Evolutionary conservation across 805 yeast genomes (phyloP).

Genomic region (Ogataea kodamae): DNA sequence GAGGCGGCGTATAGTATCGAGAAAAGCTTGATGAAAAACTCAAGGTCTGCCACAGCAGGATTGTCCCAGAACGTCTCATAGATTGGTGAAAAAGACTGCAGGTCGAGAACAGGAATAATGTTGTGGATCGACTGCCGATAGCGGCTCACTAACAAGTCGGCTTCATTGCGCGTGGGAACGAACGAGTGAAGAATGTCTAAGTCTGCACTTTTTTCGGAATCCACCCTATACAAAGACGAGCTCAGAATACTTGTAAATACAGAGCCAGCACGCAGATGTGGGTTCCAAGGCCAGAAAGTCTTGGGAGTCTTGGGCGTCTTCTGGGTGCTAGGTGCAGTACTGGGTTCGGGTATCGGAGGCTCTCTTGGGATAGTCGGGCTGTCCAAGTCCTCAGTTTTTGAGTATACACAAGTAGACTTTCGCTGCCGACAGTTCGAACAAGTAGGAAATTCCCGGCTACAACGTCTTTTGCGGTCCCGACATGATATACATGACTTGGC

Average conservation of each 20-base stretch:
- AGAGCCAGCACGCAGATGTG: conserved; percentile 19
- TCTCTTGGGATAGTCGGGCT: conserved; percentile 12
- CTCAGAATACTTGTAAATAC: conserved; percentile 28
- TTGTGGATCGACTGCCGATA: conserved; percentile 53
- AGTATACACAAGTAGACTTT: conserved; percentile 47
- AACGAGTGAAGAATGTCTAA: conserved; percentile 33
- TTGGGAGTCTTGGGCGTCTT: conserved; percentile 2
- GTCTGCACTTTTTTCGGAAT: conserved; percentile 25
- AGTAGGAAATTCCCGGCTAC: conserved; percentile 55
- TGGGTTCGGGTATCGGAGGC: neutral
- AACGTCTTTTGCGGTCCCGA: conserved; percentile 59
- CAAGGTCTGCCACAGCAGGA: conserved; percentile 32
- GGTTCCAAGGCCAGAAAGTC: conserved; percentile 13
- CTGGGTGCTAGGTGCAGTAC: too few species aligned
- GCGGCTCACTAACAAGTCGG: conserved; percentile 45
- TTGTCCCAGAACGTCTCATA: conserved; percentile 51
- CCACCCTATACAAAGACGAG: conserved; percentile 15
- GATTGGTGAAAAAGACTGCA: conserved; percentile 39
- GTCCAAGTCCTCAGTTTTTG: conserved; percentile 38
- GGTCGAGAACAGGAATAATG: conserved; percentile 50
- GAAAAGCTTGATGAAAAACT: conserved; percentile 47
- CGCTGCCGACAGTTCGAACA: conserved; percentile 51
- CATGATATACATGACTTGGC: conserved; percentile 46
- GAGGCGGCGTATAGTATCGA: conserved; percentile 57
- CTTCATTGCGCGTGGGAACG: conserved; percentile 44